A percentile compares a stretch with the other conserved stretches of the same genome.
phyloP scores from a whole-genome alignment of 805 yeast genomes.

The Lachancea nothofagi region DNA sequence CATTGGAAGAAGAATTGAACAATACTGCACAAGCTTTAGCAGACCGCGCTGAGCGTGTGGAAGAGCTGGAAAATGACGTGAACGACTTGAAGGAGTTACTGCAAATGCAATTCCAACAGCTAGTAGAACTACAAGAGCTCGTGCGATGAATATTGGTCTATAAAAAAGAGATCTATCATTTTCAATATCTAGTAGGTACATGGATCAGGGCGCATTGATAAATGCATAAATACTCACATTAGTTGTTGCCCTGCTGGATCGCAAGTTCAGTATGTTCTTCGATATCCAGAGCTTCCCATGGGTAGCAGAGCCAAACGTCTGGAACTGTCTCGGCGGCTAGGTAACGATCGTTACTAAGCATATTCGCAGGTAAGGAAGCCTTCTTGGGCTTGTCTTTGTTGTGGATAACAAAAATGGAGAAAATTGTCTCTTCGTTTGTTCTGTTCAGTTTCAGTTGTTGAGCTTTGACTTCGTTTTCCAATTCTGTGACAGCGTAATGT shows the following conservation, averaged over 20 bases:
- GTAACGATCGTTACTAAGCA: conserved; percentile 61
- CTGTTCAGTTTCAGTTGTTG: conserved; percentile 59
- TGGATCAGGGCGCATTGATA: neutral
- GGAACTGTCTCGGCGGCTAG: conserved; percentile 69
- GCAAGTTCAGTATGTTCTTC: conserved; percentile 69
- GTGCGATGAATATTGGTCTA: conserved; percentile 8
- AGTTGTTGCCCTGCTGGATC: conserved; percentile 58
- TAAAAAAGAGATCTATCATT: neutral
- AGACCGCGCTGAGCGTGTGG: conserved; percentile 80
- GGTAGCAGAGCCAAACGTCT: conserved; percentile 83
- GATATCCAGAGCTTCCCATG: conserved; percentile 83
- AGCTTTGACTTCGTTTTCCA: conserved; percentile 50
- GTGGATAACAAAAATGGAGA: conserved; percentile 76
- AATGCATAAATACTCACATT: conserved; percentile 20
- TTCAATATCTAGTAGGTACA: neutral
- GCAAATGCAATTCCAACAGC: conserved; percentile 78
- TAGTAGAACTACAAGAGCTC: conserved; percentile 56
- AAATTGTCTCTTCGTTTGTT: conserved; percentile 53
- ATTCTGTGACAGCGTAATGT: conserved; percentile 75
- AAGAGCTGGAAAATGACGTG: conserved; percentile 84
- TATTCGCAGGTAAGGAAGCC: conserved; percentile 60
- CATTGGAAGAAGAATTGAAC: conserved; percentile 41
- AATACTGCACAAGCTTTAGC: conserved; percentile 67
- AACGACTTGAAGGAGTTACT: conserved; percentile 81
- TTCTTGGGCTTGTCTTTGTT: conserved; percentile 78